A percentile compares a stretch with the other conserved stretches of the same genome.
Conservation (phyloP, 2,329 filamentous ascomycete genomes). For the Colletotrichum horii region DNA sequence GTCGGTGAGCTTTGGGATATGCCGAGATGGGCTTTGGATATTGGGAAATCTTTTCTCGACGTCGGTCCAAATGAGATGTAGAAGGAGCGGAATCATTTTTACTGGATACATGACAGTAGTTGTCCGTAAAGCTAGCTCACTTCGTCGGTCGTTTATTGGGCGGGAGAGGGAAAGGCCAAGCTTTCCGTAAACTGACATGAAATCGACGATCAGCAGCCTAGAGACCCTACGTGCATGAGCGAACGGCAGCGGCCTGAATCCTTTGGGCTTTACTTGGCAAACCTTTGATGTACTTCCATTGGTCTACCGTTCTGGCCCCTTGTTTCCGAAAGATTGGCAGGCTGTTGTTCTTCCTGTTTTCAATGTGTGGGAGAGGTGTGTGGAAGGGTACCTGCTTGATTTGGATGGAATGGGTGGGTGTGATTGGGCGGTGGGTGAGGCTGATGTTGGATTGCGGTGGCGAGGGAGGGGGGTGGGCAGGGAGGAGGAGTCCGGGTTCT, state of each 20-base stretch:
- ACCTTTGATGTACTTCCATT: not conserved
- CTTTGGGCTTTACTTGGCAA: not conserved
- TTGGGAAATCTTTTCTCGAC: no score
- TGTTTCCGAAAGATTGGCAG: no score
- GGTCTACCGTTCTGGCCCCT: not conserved
- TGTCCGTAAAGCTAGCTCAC: no score
- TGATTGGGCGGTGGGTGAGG: not conserved
- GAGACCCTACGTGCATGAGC: not conserved
- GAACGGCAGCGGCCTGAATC: not conserved
- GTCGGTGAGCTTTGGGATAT: not conserved
- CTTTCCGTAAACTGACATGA: not conserved
- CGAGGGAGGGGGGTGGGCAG: not conserved
- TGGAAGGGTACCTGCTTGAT: not conserved
- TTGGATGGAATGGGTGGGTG: not conserved
- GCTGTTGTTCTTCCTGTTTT: no score
- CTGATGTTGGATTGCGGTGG: not conserved
- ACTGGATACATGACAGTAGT: no score
- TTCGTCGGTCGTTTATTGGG: no score
- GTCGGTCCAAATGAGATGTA: no score
- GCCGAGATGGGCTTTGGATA: not conserved
- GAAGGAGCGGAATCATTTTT: not conserved
- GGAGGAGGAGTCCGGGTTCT: not conserved
- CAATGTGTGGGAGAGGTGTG: not conserved
- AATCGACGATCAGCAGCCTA: not conserved
- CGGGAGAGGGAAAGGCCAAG: not conserved